Percentiles rank a stretch among this genome's conserved stretches.
phyloP scores from a whole-genome alignment of 352 stramenopile species.

The Peronospora farinosa region DNA sequence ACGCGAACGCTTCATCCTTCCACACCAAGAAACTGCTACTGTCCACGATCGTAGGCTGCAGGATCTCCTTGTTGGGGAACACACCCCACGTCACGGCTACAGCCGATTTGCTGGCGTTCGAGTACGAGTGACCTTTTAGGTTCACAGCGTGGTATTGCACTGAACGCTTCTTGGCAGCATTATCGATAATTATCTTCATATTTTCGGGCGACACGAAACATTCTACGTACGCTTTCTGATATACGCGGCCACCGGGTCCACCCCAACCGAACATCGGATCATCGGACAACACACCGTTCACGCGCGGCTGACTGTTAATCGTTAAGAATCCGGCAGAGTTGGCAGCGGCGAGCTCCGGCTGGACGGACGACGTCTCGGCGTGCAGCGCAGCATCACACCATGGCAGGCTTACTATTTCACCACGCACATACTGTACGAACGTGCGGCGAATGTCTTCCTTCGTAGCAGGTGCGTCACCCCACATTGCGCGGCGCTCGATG shows the following conservation, averaged over 20 bases:
- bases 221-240: slow-evolving; percentile 99
- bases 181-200: slow-evolving; percentile 88
- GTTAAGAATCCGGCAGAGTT: slow-evolving; percentile 91
- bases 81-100: slow-evolving; percentile 98
- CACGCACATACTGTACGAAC: slow-evolving; percentile 95
- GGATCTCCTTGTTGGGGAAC: slow-evolving; percentile 94
- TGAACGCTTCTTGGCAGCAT: slow-evolving; percentile 70
- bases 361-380: slow-evolving; percentile 89
- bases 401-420: slow-evolving; percentile 92
- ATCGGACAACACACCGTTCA: slow-evolving; percentile 89
- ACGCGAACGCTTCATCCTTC: slow-evolving; percentile 95
- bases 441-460: slow-evolving; percentile 92
- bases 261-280: slow-evolving; percentile 95
- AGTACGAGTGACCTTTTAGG: slow-evolving; percentile 85
- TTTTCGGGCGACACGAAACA: slow-evolving; percentile 94
- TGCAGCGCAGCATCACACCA: slow-evolving; percentile 96
- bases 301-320: slow-evolving; percentile 91
- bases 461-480: slow-evolving; percentile 84
- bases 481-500: slow-evolving; percentile 88
- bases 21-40: slow-evolving; percentile 92
- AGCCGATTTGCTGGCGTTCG: slow-evolving; percentile 83
- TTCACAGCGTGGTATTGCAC: slow-evolving; percentile 90
- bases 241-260: slow-evolving; percentile 91
- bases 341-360: slow-evolving; percentile 58
- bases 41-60: slow-evolving; percentile 97